Percentiles rank a stretch among this genome's conserved stretches.
Conservation (phyloP, 2,329 filamentous ascomycete species). For the Ophiosphaerella herpotricha region DNA sequence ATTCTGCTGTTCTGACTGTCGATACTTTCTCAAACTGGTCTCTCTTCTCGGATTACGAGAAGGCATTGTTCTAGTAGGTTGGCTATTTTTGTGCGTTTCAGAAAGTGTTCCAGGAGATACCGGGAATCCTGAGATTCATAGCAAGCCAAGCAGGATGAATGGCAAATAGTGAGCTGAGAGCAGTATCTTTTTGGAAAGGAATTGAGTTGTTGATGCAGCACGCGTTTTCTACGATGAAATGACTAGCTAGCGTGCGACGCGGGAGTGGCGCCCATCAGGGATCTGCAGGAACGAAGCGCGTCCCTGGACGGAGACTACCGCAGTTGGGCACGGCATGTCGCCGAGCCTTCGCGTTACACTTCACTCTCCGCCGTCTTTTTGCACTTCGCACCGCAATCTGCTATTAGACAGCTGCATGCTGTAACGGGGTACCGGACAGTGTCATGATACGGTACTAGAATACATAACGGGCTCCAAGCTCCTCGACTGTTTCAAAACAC, state of each 20-base stretch:
- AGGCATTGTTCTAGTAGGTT: too few species aligned
- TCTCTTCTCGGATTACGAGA: too few species aligned
- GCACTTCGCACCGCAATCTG: not conserved
- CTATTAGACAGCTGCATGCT: not conserved
- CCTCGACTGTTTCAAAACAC: slow-evolving; percentile 2
- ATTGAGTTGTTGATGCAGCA: not conserved
- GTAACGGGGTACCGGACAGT: not conserved
- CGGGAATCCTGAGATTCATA: too few species aligned
- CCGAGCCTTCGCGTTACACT: slow-evolving; percentile 4
- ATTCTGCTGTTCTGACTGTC: too few species aligned
- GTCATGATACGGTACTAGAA: slow-evolving; percentile 6
- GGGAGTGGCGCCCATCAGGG: slow-evolving; percentile 8
- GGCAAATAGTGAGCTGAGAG: too few species aligned
- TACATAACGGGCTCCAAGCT: slow-evolving; percentile 2
- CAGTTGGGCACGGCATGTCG: slow-evolving; percentile 15
- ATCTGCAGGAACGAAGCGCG: slow-evolving; percentile 19
- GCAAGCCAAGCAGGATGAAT: too few species aligned
- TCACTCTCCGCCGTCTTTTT: not conserved
- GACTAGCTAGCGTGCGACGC: not conserved
- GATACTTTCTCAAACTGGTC: too few species aligned
- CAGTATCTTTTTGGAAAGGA: not conserved
- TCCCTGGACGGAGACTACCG: slow-evolving; percentile 5
- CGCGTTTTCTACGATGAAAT: not conserved
- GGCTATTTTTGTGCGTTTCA: too few species aligned
- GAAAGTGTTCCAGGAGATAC: too few species aligned